Base-by-base conservation (phyloP, 164 flowering plant genomes). In the Berberis thunbergii region DNA sequence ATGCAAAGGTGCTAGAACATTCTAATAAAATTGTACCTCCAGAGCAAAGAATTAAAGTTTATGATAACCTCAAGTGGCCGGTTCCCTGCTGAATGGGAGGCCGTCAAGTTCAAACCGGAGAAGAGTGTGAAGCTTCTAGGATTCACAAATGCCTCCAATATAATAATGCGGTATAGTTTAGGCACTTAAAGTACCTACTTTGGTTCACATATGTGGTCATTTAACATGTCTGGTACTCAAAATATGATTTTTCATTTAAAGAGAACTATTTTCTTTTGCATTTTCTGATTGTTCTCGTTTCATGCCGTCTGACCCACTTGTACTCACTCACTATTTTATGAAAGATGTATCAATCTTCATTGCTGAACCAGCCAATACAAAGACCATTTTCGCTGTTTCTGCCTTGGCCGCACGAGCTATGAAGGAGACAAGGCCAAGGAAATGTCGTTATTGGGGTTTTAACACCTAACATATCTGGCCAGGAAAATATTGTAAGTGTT, bases 31-130 rank as follows among this genome's bases (percentile, higher is more conserved):
- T 79, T 71, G 84, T 94, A 26, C 94, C 99, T 58, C 96, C 99
- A 45, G 99, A 94, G 57, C 94, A 91, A 78, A 86, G 97, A 73
- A 94, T 94, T 64, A 94, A 85, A 77, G 99, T 96, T 50, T 94
- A 84, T 68, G 81, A 86, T 4, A 97, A 60, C 97, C 97, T 69
- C 90, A 94, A 78, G 96, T 94, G 6, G 75, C 99, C 99, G 56
- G 83, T 94, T 71, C 86, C 99, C 90, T 71, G 91, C 84, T 67
- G 90, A 84, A 59, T 81, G 69, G 94, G 96, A 91, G 42, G 85
- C 97, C 60, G 83, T 87, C 65, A 91, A 86, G 71, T 91, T 87
- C 76, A 94, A 86, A 76, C 87, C 99, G 45, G 97, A 91, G 68
- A 94, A 91, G 73, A 64, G 99, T 66, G 87, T 91, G 66, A 94